phyloP scores from a whole-genome alignment of 495 filamentous ascomycete species.

The Pyronema omphalodes region DNA sequence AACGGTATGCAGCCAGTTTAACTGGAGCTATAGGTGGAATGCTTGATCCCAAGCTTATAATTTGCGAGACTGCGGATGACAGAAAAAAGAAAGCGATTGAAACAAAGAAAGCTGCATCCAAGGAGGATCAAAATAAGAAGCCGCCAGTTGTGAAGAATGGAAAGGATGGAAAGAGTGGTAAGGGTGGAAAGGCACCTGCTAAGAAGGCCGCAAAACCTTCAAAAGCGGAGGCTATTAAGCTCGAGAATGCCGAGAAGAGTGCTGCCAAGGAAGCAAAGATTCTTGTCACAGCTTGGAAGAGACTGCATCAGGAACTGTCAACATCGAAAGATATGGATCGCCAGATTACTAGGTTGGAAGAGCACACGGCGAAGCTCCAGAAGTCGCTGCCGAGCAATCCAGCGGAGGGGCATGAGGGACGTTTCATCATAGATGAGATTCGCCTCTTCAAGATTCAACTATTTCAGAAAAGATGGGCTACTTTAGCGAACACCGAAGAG shows the following conservation, averaged over 20 bases:
- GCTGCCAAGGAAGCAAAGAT: conserved; percentile 24
- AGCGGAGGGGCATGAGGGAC: conserved; percentile 9
- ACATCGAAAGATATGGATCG: conserved; percentile 3
- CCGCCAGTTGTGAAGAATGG: conserved; percentile 15
- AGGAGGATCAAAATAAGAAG: conserved; percentile 7
- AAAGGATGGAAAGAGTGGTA: conserved; percentile 24
- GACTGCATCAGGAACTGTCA: conserved; percentile 3
- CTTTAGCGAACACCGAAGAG: conserved; percentile 19
- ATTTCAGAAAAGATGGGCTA: conserved; percentile 25
- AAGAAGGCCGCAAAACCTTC: conserved; percentile 10
- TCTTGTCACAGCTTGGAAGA: conserved; percentile 10
- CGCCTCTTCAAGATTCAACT: conserved; percentile 26
- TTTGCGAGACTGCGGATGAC: conserved; percentile 24
- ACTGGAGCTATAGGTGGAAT: conserved; percentile 43
- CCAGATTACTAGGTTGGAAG: conserved; percentile 9
- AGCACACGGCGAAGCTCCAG: conserved; percentile 6
- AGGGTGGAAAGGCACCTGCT: conserved; percentile 20
- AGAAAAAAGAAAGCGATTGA: conserved; percentile 12
- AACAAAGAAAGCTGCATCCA: background rate
- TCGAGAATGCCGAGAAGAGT: conserved; percentile 24
- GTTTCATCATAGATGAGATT: conserved; percentile 25
- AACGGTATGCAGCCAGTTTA: conserved; percentile 49
- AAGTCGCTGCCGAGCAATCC: background rate
- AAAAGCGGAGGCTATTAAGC: conserved; percentile 24
- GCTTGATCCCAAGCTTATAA: conserved; percentile 43